A percentile compares a stretch with the other conserved stretches of the same genome.
These are phyloP conservation scores for Kingdonia uniflora DNA, from an alignment of 164 flowering plant species.

Conservation along the genomic window DNA sequence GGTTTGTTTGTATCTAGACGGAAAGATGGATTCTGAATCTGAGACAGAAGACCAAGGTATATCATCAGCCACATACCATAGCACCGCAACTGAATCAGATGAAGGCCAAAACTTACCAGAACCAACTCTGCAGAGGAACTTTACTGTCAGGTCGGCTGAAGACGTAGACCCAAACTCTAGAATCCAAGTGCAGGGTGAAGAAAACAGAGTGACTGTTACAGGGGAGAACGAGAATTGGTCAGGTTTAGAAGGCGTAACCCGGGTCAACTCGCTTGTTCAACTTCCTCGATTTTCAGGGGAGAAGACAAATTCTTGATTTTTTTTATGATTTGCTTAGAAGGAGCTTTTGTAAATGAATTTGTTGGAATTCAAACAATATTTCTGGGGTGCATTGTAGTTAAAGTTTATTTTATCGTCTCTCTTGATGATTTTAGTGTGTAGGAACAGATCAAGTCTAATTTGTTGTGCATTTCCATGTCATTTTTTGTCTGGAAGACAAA, in stretches of 20 bases:
- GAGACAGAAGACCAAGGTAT: constrained; percentile 56
- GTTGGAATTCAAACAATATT: constrained; percentile 1
- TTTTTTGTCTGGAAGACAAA: no score
- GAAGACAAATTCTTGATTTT: constrained; percentile 28
- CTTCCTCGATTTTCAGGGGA: constrained; percentile 88
- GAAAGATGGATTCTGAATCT: constrained; percentile 79
- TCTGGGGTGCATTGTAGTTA: background rate
- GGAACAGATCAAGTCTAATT: no score
- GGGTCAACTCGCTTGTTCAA: constrained; percentile 83
- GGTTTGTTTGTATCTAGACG: constrained; percentile 70
- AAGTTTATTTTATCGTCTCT: background rate
- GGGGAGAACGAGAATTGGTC: constrained; percentile 76
- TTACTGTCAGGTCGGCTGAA: constrained; percentile 58
- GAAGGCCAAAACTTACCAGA: constrained; percentile 54
- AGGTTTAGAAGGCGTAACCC: constrained; percentile 83
- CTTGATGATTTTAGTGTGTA: background rate
- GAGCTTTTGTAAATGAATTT: background rate
- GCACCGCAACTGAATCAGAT: constrained; percentile 56
- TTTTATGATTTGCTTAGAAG: background rate
- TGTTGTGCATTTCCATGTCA: no score
- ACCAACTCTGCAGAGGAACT: constrained; percentile 61
- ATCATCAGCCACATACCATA: constrained; percentile 49
- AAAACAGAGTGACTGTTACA: constrained; percentile 14
- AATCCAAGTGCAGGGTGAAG: constrained; percentile 24
- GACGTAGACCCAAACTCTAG: constrained; percentile 27